phyloP scores from a whole-genome alignment of 2,329 filamentous ascomycete genomes.

The Aspergillus sp. region DNA sequence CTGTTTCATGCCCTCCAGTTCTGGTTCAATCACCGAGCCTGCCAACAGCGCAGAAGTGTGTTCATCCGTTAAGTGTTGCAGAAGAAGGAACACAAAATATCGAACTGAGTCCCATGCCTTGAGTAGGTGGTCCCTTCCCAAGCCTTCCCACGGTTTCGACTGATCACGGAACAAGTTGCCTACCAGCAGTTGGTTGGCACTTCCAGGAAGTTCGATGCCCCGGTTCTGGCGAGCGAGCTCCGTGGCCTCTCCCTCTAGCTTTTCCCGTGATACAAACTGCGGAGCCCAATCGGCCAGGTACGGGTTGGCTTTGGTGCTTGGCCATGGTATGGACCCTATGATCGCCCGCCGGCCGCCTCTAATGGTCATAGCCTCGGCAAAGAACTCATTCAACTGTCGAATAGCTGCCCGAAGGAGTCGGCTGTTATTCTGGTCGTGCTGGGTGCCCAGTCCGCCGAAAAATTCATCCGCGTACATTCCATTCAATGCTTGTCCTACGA shows the following conservation, averaged over 20 bases:
- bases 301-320: slow-evolving; percentile 7
- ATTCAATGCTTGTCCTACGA: slow-evolving; percentile 46
- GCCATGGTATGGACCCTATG: too few species aligned
- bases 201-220: slow-evolving; percentile 42
- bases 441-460: slow-evolving; percentile 34
- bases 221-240: slow-evolving; percentile 34
- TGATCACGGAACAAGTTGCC: slow-evolving; percentile 41
- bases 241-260: slow-evolving; percentile 25
- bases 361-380: slow-evolving; percentile 30
- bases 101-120: slow-evolving; percentile 28
- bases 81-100: slow-evolving; percentile 28
- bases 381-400: slow-evolving; percentile 32
- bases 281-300: slow-evolving; percentile 24
- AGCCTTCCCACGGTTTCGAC: slow-evolving; percentile 36
- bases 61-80: slow-evolving; percentile 32
- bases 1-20: slow-evolving; percentile 29
- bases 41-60: slow-evolving; percentile 26
- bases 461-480: slow-evolving; percentile 49
- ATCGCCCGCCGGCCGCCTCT: slow-evolving; percentile 24
- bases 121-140: slow-evolving; percentile 33
- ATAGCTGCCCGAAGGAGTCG: slow-evolving; percentile 36
- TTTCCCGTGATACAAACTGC: neutral
- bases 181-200: slow-evolving; percentile 38
- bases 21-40: slow-evolving; percentile 23
- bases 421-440: slow-evolving; percentile 20